Evolutionary conservation across 352 stramenopile genomes (phyloP), one percentile per base, ranked within the genome.

Genomic region (Pythium scleroteichum): DNA sequence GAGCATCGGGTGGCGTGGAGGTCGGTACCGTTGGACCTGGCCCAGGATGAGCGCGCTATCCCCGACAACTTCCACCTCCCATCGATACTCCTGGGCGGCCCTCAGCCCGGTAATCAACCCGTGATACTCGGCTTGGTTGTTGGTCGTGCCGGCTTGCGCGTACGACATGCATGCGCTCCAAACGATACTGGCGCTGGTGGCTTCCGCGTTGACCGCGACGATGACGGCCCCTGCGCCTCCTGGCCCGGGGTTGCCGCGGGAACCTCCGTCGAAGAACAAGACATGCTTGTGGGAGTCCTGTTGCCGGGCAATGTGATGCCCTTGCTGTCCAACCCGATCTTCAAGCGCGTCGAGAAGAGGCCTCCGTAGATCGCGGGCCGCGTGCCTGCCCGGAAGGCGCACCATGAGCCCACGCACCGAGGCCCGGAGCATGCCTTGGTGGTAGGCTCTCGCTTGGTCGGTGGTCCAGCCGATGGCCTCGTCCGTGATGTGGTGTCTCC

Each of bases 81-180:
- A 50, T 3, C 35, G 4, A 17, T 27, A 19, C 0, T n/a, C n/a
- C 2, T 4, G 4, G 0, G 59, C 51, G 6, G 17, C 44, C 1
- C 33, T 14, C 1, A 66, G 38, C 1, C 59, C 44, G 6, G 20
- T 22, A 16, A 44, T 56, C 3, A 41, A 27, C 0, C 50, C 59
- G 4, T 29, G 50, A 17, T 66, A 66, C 26, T 61, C 59, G 9
- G 59, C 51, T 2, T 19, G 44, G 26, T 66, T 60, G 45, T 66
- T 66, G n/a, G 58, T 66, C 35, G 32, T 67, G 41, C 40, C 22
- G 1, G 8, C 4, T n/a, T 26, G 16, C 1, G 1, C 24, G 19
- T 57, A 64, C 19, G 44, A 29, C 46, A 64, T 57, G 38, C 44
- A 46, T 3, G 56, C 56, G 35, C 42, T 38, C 56, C 56, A 57